Evolutionary conservation across 768 basidiomycete genomes (phyloP).

Genomic region (Panus rudis): DNA sequence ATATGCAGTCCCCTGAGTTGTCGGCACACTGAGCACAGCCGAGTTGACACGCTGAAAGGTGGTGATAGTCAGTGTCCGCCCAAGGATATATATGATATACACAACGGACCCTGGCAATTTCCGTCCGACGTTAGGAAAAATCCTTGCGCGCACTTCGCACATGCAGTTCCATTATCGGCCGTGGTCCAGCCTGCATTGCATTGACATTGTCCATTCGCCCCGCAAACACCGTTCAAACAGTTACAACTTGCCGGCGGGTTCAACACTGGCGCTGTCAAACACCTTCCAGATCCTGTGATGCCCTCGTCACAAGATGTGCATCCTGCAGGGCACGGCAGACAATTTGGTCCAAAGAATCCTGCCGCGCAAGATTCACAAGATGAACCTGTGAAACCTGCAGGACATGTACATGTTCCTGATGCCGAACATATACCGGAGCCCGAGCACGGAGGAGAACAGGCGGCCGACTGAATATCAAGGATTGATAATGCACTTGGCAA

Average conservation of each 20-base stretch:
- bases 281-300: constrained; percentile 68
- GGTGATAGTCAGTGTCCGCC: neutral
- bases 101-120: constrained; percentile 59
- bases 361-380: constrained; percentile 73
- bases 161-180: constrained; percentile 65
- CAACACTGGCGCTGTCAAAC: constrained; percentile 42
- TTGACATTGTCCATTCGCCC: constrained; percentile 56
- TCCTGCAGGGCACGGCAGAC: constrained; percentile 60
- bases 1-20: constrained; percentile 59
- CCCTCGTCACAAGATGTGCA: constrained; percentile 76
- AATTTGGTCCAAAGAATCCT: constrained; percentile 72
- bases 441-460: constrained; percentile 73
- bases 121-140: constrained; percentile 69
- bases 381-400: constrained; percentile 66
- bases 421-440: constrained; percentile 65
- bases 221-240: constrained; percentile 77
- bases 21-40: constrained; percentile 69
- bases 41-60: constrained; percentile 52
- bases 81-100: constrained; percentile 1
- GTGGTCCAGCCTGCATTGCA: constrained; percentile 77
- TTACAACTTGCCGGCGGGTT: constrained; percentile 66
- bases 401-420: constrained; percentile 66
- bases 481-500: constrained; percentile 45
- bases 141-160: constrained; percentile 65
- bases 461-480: constrained; percentile 63